Evolutionary conservation across 2,329 filamentous ascomycete species (phyloP), one percentile per base, ranked within the genome.

Genomic region (Falciphora oryzae): DNA sequence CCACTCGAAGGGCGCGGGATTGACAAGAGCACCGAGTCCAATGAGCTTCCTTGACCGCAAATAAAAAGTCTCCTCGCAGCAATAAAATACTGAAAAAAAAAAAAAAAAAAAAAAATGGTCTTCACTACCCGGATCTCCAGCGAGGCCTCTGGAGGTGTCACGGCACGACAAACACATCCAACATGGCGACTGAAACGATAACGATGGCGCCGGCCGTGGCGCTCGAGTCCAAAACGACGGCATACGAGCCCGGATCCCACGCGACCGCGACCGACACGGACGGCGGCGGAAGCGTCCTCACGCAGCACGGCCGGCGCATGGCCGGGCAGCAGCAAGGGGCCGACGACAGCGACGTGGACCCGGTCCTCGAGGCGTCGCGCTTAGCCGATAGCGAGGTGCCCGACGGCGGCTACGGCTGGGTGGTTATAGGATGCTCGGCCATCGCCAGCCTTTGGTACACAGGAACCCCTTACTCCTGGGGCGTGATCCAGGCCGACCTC

Each of bases 391-490:
- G 63, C 10, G 31, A 58, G 16, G 78, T 77, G 0, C 83, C 83
- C 0, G 82, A 85, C 60, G 83, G 83, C 32, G 83, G 82, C 29
- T 84, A 85, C 69, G 83, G 83, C 66, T 86, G 83, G 83, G 75
- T 80, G 18, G 76, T 87, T 10, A 81, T 88, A 29, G 73, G 73
- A 3, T 77, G 76, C 38, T 84, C 81, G 68, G 78, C 80, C 2
- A 70, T 83, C 1, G 69, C 86, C 14, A 78, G 81, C 2, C 88
- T 83, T 76, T 85, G 82, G 83, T 78, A 81, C 63, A 79, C 83
- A 61, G 85, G 85, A 62, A 83, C 79, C 0, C 78, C 78, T 10
- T 86, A 85, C 69, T 80, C 79, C 67, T 89, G 85, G 85, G 86
- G 85, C 29, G 79, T 89, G 0, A 75, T 88, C 60, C 86, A 89